Evolutionary conservation across 2,329 filamentous ascomycete species (phyloP).

Genomic region (Aspergillus fijiensis): DNA sequence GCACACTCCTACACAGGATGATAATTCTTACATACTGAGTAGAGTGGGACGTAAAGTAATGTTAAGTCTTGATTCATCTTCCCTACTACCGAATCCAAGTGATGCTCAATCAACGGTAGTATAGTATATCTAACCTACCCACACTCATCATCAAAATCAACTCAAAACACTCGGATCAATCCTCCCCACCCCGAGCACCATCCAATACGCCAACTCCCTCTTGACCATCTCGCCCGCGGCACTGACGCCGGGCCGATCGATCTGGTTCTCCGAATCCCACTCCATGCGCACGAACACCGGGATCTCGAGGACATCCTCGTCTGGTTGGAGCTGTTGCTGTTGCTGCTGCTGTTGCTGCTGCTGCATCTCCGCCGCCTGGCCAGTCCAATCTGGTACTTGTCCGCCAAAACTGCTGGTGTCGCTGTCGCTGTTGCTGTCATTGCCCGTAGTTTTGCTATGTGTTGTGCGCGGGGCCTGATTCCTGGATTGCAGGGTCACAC

Average conservation of each 20-base stretch:
- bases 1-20: too few species aligned
- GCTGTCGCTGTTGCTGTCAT: constrained; percentile 29
- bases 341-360: not conserved
- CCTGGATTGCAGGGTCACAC: too few species aligned
- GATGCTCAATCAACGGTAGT: too few species aligned
- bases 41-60: too few species aligned
- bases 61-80: too few species aligned
- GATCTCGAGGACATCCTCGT: constrained; percentile 75
- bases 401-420: not conserved
- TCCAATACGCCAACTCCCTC: constrained; percentile 93
- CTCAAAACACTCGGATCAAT: constrained; percentile 52
- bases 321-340: constrained; percentile 40
- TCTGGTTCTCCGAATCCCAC: constrained; percentile 69
- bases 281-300: constrained; percentile 91
- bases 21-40: too few species aligned
- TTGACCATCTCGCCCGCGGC: constrained; percentile 64
- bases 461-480: constrained; percentile 21
- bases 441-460: constrained; percentile 31
- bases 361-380: constrained; percentile 5
- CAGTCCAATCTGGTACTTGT: constrained; percentile 29
- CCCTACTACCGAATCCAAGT: too few species aligned
- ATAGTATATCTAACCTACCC: too few species aligned
- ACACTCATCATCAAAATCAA: not conserved
- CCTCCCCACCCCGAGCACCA: constrained; percentile 81
- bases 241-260: constrained; percentile 36